phyloP scores from a whole-genome alignment of 805 yeast genomes.

The Starmerella scarabaei region DNA sequence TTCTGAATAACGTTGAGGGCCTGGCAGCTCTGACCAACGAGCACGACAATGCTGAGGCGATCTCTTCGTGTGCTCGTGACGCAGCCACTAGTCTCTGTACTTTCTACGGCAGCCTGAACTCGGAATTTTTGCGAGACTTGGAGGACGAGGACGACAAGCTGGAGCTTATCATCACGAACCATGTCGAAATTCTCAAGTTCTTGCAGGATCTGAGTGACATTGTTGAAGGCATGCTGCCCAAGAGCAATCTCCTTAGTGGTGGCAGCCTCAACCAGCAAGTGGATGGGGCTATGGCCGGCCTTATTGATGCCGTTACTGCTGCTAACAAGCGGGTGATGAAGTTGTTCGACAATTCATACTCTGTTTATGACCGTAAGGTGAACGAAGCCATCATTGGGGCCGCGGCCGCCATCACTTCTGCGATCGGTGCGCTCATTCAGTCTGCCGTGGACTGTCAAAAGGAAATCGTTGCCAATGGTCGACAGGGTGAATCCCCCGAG shows the following conservation, averaged over 20 bases:
- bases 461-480: constrained; percentile 63
- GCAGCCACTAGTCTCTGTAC: constrained; percentile 48
- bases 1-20: constrained; percentile 59
- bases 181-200: constrained; percentile 57
- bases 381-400: constrained; percentile 67
- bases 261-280: constrained; percentile 53
- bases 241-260: constrained; percentile 24
- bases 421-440: constrained; percentile 55
- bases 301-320: constrained; percentile 53
- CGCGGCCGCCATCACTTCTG: constrained; percentile 67
- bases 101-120: constrained; percentile 47
- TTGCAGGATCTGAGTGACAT: constrained; percentile 45
- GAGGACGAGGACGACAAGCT: constrained; percentile 42
- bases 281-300: constrained; percentile 57
- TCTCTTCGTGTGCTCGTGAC: constrained; percentile 42
- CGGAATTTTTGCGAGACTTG: constrained; percentile 39
- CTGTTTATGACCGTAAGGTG: constrained; percentile 47
- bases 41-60: constrained; percentile 36
- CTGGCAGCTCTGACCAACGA: constrained; percentile 44
- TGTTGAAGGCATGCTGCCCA: constrained; percentile 46
- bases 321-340: constrained; percentile 50
- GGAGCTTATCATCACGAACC: constrained; percentile 64
- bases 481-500: constrained; percentile 51
- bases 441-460: constrained; percentile 71
- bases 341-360: constrained; percentile 35